Conservation (phyloP, 129 eudicot genomes). For the Lactuca saligna region DNA sequence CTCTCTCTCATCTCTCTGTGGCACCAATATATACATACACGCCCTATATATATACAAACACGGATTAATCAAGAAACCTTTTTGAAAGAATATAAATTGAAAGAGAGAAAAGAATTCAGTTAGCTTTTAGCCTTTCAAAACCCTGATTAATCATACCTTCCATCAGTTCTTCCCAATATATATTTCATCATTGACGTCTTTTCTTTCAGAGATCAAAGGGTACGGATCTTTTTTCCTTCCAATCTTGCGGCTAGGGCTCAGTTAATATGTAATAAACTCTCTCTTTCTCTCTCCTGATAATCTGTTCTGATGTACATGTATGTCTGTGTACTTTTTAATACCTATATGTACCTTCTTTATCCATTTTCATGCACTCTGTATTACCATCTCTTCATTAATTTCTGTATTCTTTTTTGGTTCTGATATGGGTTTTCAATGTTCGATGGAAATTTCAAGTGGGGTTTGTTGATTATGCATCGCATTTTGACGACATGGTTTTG, state of each 20-base stretch:
- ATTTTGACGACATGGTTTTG: slow-evolving; percentile 8
- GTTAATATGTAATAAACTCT: slow-evolving; percentile 26
- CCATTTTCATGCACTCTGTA: slow-evolving; percentile 45
- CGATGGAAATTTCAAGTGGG: slow-evolving; percentile 17
- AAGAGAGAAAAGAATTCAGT: slow-evolving; percentile 10
- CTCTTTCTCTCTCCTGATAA: slow-evolving; percentile 19
- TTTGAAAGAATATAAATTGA: background rate
- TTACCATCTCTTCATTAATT: slow-evolving; percentile 8
- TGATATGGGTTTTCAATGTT: slow-evolving; percentile 28
- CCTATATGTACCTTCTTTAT: slow-evolving; percentile 33
- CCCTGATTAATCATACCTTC: slow-evolving; percentile 19
- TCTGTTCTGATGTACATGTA: slow-evolving; percentile 19
- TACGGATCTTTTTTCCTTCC: slow-evolving; percentile 28
- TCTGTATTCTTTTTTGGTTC: slow-evolving; percentile 1
- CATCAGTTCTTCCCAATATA: slow-evolving; percentile 4
- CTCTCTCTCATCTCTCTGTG: slow-evolving; percentile 26
- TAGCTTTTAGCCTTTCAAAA: slow-evolving; percentile 19
- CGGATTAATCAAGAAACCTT: slow-evolving; percentile 20
- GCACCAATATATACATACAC: slow-evolving; percentile 23
- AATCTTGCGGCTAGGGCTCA: slow-evolving; percentile 47
- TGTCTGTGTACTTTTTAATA: slow-evolving; percentile 31
- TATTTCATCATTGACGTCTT: slow-evolving; percentile 14
- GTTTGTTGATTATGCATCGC: slow-evolving; percentile 10
- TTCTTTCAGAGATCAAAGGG: slow-evolving; percentile 42
- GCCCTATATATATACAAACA: slow-evolving; percentile 11